Evolutionary conservation across 257 asterid species (phyloP), one percentile per base, ranked within the genome.

Genomic region (Nicotiana knightiana): DNA sequence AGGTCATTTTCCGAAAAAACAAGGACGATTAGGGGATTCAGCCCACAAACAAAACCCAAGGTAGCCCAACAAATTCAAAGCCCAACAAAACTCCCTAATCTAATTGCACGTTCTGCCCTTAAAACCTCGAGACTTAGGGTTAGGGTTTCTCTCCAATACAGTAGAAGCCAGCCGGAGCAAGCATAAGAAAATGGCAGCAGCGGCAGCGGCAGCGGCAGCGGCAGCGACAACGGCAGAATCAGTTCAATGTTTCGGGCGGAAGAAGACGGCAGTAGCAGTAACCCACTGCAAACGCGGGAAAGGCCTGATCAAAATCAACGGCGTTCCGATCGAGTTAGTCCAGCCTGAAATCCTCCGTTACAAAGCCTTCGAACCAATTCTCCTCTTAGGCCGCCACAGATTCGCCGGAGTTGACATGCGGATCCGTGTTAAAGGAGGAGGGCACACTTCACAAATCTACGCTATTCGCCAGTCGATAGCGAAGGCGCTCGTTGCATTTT

Each of bases 221-320:
- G 76, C 76, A 8, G 54, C 76, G 6, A 33, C 77, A 10, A 12
- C 77, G 18, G 77, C 57, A 55, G 77, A 68, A 37, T 68, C 77
- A 15, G 77, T 68, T 18, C 77, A 68, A 68, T 68, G 77, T 15
- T 68, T 68, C 32, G 77, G 77, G 17, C 9, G 77, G 32, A 68
- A 68, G 77, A 68, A 68, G 77, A 68, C 77, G 4, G 77, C 77
- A 2, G 77, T 68, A 68, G 77, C 77, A 37, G 77, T 68, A 68
- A 68, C 55, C 32, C 77, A 68, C 77, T 68, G 77, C 77, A 68
- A 68, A 37, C 77, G 77, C 16, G 77, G 77, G 4, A 68, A 68
- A 68, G 77, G 57, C 0, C 5, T 68, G 77, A 68, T 68, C 55
- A 68, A 68, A 30, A 68, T 68, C 77, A 68, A 68, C 55, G 77